A percentile compares a stretch with the other conserved stretches of the same genome.
Evolutionary conservation across 225 moss, liverwort and hornwort genomes (phyloP).

Genomic region (Asterella californica): DNA sequence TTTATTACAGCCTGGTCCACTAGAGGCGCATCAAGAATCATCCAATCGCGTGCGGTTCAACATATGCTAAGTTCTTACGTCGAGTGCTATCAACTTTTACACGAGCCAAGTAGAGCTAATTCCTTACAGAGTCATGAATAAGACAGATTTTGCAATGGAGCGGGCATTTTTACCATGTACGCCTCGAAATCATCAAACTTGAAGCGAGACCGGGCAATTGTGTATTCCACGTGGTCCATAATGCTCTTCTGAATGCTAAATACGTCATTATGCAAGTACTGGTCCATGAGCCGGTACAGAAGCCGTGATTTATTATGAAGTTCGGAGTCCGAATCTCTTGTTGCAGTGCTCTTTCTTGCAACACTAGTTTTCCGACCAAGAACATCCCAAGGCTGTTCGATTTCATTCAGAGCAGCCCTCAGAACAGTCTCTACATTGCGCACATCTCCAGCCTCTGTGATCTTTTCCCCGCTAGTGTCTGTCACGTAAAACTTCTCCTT

Average conservation of each 20-base stretch:
- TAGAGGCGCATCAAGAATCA: background rate
- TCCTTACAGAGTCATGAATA: background rate
- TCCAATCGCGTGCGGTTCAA: background rate
- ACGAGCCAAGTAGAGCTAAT: background rate
- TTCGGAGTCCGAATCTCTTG: conserved; percentile 29
- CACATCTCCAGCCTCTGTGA: conserved; percentile 43
- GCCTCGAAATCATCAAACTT: conserved; percentile 95
- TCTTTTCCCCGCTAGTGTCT: conserved; percentile 45
- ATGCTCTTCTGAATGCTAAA: conserved; percentile 85
- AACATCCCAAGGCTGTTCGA: conserved; percentile 45
- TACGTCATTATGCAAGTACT: conserved; percentile 78
- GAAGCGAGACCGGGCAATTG: conserved; percentile 88
- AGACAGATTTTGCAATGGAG: background rate
- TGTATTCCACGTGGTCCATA: conserved; percentile 92
- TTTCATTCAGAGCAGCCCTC: conserved; percentile 53
- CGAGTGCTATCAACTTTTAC: background rate
- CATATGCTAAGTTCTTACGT: background rate
- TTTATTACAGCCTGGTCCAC: background rate
- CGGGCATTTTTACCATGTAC: conserved; percentile 62
- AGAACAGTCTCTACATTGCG: conserved; percentile 56
- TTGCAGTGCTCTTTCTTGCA: conserved; percentile 27
- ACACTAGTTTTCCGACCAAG: conserved; percentile 30
- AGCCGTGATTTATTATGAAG: conserved; percentile 60
- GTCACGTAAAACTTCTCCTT: conserved; percentile 60
- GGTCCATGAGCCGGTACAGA: conserved; percentile 77